Conservation (phyloP, 1,139 yeast species). For the Yamadazyma kanchanaburiensis region DNA sequence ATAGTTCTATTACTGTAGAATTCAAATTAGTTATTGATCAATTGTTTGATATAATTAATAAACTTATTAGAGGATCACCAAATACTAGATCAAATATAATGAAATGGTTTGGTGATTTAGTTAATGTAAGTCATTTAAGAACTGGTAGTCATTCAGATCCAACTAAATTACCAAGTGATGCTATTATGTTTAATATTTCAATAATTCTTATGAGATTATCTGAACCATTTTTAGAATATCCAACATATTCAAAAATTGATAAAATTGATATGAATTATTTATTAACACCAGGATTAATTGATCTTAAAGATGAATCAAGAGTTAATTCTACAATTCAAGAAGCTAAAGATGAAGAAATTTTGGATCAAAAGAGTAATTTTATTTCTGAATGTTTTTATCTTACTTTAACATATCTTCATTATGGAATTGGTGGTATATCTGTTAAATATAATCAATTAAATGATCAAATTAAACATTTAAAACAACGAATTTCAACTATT, state of each 20-base stretch:
- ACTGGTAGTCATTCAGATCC: slow-evolving; percentile 82
- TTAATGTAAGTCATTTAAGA: slow-evolving; percentile 81
- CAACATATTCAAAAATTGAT: slow-evolving; percentile 59
- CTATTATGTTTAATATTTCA: slow-evolving; percentile 76
- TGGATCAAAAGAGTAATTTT: slow-evolving; percentile 55
- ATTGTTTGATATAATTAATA: slow-evolving; percentile 66
- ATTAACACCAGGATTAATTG: slow-evolving; percentile 48
- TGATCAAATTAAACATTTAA: slow-evolving; percentile 48
- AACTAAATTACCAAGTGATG: slow-evolving; percentile 68
- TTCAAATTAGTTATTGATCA: slow-evolving; percentile 55
- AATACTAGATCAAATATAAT: slow-evolving; percentile 62
- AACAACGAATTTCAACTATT: slow-evolving; percentile 49
- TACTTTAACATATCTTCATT: slow-evolving; percentile 75
- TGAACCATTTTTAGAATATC: slow-evolving; percentile 76
- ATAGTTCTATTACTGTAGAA: slow-evolving; percentile 59
- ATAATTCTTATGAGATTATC: slow-evolving; percentile 67
- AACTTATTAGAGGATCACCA: slow-evolving; percentile 72
- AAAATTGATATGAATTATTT: slow-evolving; percentile 67
- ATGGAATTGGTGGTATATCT: slow-evolving; percentile 81
- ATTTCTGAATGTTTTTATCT: slow-evolving; percentile 85
- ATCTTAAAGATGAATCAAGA: slow-evolving; percentile 78
- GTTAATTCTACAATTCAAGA: slow-evolving; percentile 73
- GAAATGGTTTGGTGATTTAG: slow-evolving; percentile 64
- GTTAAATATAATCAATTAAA: slow-evolving; percentile 56
- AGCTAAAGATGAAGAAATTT: slow-evolving; percentile 38